phyloP scores from a whole-genome alignment of 129 eudicot species.

The Lactuca saligna region DNA sequence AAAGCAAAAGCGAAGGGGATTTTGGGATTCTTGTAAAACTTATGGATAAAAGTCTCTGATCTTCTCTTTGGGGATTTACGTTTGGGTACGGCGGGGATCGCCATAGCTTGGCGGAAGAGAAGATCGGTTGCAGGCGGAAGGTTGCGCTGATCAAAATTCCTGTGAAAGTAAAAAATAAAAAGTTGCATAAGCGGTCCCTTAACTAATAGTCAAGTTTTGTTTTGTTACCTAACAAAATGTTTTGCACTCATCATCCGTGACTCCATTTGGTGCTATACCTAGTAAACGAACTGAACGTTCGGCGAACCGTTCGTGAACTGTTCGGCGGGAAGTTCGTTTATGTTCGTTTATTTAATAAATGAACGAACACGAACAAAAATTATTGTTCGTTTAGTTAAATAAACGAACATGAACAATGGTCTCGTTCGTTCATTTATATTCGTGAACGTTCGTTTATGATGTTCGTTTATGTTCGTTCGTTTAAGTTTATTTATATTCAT shows the following conservation, averaged over 20 bases:
- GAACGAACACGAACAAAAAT: too few relatives aligned
- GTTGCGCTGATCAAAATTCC: not conserved
- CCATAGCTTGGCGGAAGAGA: conserved; percentile 35
- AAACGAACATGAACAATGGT: too few relatives aligned
- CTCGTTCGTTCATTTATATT: too few relatives aligned
- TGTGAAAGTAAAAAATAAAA: not conserved
- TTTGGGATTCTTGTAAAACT: conserved; percentile 39
- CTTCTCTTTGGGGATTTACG: conserved; percentile 24
- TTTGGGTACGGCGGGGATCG: conserved; percentile 21
- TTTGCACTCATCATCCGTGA: conserved; percentile 4
- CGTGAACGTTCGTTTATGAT: too few relatives aligned
- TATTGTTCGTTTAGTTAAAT: too few relatives aligned
- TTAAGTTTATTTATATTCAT: too few relatives aligned
- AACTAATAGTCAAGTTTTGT: not conserved
- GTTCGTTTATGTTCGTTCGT: too few relatives aligned
- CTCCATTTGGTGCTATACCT: too few relatives aligned
- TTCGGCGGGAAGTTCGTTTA: too few relatives aligned
- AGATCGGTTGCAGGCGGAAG: conserved; percentile 8
- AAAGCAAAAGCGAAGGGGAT: conserved; percentile 41
- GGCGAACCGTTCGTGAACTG: too few relatives aligned
- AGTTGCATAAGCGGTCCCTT: conserved; percentile 17
- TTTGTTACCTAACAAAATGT: not conserved
- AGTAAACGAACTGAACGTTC: too few relatives aligned
- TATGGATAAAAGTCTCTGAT: conserved; percentile 14
- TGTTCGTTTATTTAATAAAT: too few relatives aligned